phyloP scores from a whole-genome alignment of 768 basidiomycete genomes.

The Rhodotorula kratochvilovae region DNA sequence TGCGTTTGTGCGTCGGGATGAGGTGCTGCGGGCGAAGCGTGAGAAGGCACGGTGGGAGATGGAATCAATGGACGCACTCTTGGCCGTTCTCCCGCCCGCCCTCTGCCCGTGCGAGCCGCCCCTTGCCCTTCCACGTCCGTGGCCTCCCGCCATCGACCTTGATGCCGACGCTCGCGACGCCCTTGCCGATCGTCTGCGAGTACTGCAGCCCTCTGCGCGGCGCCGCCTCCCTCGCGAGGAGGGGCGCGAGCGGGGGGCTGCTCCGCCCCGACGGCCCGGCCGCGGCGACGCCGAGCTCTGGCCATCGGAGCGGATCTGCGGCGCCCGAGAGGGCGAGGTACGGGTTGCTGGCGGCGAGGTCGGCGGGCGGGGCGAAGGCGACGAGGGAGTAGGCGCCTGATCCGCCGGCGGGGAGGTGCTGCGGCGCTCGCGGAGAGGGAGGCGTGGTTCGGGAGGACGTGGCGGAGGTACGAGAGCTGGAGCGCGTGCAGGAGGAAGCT shows the following conservation, averaged over 20 bases:
- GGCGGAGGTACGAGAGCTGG: slow-evolving; percentile 78
- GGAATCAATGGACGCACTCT: neutral
- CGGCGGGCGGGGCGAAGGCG: slow-evolving; percentile 59
- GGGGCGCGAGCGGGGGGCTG: slow-evolving; percentile 48
- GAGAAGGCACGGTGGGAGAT: too few relatives aligned
- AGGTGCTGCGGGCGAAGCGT: neutral
- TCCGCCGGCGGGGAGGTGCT: neutral
- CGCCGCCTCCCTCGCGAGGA: slow-evolving; percentile 3
- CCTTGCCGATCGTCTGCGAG: slow-evolving; percentile 71
- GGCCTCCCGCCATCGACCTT: slow-evolving; percentile 59
- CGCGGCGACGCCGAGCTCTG: slow-evolving; percentile 59
- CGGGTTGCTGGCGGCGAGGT: neutral
- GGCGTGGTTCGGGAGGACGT: slow-evolving; percentile 80
- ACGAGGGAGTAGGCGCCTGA: slow-evolving; percentile 53
- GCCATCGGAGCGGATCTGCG: slow-evolving; percentile 75
- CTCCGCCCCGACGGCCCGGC: slow-evolving; percentile 40
- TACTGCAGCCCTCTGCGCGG: slow-evolving; percentile 57
- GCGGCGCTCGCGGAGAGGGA: slow-evolving; percentile 49
- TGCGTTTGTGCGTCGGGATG: neutral
- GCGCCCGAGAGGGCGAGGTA: slow-evolving; percentile 59
- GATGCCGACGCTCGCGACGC: slow-evolving; percentile 69
- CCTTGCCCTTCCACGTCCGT: slow-evolving; percentile 42
- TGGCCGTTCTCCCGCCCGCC: slow-evolving; percentile 2
- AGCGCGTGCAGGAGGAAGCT: slow-evolving; percentile 78
- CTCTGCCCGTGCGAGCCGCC: slow-evolving; percentile 49